These are phyloP conservation scores for Colletotrichum paranaense DNA, from an alignment of 2,329 filamentous ascomycete genomes.

Conservation along the genomic window DNA sequence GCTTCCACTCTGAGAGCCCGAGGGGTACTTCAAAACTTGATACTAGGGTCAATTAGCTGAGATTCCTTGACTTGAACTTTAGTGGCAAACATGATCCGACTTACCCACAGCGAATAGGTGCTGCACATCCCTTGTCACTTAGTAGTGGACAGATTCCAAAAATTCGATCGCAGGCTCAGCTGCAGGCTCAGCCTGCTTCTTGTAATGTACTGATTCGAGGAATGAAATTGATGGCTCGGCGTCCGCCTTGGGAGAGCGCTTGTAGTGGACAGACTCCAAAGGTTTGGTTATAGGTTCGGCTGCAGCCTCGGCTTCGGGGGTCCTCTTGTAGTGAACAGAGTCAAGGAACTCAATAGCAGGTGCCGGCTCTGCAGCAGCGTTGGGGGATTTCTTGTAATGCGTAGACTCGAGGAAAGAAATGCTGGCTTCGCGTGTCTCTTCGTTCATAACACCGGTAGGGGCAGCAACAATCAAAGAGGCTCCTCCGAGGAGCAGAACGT, in stretches of 20 bases:
- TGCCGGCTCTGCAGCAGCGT: neutral
- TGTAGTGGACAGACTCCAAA: conserved; percentile 17
- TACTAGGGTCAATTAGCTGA: too few relatives aligned
- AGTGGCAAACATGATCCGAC: neutral
- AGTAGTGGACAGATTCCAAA: conserved; percentile 17
- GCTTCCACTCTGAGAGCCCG: too few relatives aligned
- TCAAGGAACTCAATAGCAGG: conserved; percentile 2
- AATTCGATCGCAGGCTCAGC: conserved; percentile 14
- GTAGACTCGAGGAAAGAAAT: neutral
- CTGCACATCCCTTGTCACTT: neutral
- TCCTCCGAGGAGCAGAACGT: neutral
- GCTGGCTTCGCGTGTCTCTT: neutral
- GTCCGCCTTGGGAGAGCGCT: conserved; percentile 11
- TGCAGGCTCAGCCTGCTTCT: neutral
- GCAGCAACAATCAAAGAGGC: conserved; percentile 5
- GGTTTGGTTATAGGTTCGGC: conserved; percentile 6
- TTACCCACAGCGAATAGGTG: conserved; percentile 42
- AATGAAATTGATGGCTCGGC: conserved; percentile 16
- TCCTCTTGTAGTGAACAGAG: conserved; percentile 16
- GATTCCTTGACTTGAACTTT: too few relatives aligned
- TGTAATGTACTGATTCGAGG: conserved; percentile 18
- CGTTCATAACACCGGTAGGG: neutral
- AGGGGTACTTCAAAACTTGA: too few relatives aligned
- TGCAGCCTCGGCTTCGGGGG: conserved; percentile 2
- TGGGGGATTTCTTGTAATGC: neutral